Base-by-base conservation (phyloP, 2,329 filamentous ascomycete genomes). In the Colletotrichum sp. region DNA sequence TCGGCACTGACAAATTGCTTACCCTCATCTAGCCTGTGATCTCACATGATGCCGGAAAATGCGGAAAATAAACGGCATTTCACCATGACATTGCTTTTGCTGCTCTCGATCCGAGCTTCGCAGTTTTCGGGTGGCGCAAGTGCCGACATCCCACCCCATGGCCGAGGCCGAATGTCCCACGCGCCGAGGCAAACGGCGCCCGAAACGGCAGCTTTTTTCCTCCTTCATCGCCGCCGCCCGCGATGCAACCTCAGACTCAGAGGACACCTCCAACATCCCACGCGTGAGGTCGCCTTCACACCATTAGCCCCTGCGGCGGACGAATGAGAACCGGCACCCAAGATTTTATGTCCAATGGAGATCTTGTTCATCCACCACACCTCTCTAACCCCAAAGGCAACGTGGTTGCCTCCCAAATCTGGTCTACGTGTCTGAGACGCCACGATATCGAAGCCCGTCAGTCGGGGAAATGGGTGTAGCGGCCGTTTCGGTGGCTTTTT, bases 401-500 rank as follows among this genome's bases (percentile, higher is more conserved):
- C 30, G 32, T 43, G 65, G 65, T 28, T 52, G 24, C 21, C 36
- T 61, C 48, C 65, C 43, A 57, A 60, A 68, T 68, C 66, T 68
- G 48, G 48, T 63, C 57, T 70, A 26, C 36, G 67, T 70, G 67
- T 70, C 67, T 70, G 67, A 63, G 57, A 70, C 67, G 67, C 67
- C 57, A 63, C 57, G 57, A 63, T 70, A 70, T 70, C 57, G 57
- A 70, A 60, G 55, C n/a, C 67, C 67, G 61, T 61, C 67, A 30
- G 13, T 26, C 7, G 21, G 21, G 24, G 55, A 70, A 48, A 30
- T 61, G 67, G 57, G 67, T 70, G 67, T 70, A 12, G 36, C 21
- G 57, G 57, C 18, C 57, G 57, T 61, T 52, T 61, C 30, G 26
- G 6, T 21, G 67, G 26, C 32, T 48, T 28, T 30, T 16, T 52